Evolutionary conservation across 2,329 filamentous ascomycete species (phyloP).

Genomic region (Colletotrichum sp.): DNA sequence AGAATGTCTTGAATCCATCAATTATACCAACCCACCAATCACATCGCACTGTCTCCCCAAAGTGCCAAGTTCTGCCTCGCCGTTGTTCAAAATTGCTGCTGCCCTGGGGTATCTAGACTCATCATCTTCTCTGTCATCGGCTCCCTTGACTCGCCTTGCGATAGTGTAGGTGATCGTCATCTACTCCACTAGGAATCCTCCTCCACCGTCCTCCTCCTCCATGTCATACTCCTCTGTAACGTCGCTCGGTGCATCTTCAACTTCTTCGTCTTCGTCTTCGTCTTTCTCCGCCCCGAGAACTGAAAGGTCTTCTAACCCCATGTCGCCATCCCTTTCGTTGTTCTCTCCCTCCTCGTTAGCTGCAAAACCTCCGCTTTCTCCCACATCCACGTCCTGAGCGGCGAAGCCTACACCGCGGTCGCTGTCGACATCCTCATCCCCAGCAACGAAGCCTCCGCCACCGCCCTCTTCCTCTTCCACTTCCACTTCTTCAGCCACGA

Average conservation of each 20-base stretch:
- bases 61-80: neutral
- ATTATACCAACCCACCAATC: neutral
- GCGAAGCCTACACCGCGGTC: neutral
- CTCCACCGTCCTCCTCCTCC: constrained; percentile 46
- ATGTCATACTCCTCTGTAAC: constrained; percentile 49
- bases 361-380: neutral
- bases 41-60: neutral
- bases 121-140: neutral
- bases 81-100: neutral
- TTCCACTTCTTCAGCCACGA: neutral
- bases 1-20: neutral
- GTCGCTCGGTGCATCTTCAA: constrained; percentile 42
- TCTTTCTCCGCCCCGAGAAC: constrained; percentile 23
- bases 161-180: neutral
- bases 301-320: neutral
- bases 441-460: neutral
- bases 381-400: neutral
- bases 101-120: neutral
- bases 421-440: neutral
- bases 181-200: constrained; percentile 49
- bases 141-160: neutral
- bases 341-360: neutral
- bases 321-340: neutral
- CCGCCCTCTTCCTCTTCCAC: neutral
- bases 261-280: constrained; percentile 32